phyloP scores from a whole-genome alignment of 2,329 filamentous ascomycete genomes.

The Sarocladium brachiariae region DNA sequence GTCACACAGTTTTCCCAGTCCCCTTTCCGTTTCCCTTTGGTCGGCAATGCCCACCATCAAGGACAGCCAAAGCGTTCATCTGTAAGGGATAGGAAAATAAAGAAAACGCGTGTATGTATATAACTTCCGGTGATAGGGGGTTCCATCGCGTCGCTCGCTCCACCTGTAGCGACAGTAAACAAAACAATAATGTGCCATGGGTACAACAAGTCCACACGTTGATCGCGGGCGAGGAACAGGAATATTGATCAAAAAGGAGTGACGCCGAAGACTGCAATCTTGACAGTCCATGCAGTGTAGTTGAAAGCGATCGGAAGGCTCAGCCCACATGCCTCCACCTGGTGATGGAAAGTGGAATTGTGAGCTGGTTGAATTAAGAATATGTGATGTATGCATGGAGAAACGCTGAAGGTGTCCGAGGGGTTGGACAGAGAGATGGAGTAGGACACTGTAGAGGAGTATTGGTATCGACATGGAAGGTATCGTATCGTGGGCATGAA shows the following conservation, averaged over 20 bases:
- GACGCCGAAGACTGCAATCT: constrained; percentile 3
- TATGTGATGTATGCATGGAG: not conserved
- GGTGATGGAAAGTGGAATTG: not conserved
- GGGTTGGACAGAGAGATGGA: not conserved
- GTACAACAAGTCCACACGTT: constrained; percentile 3
- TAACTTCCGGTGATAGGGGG: not conserved
- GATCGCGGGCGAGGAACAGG: not conserved
- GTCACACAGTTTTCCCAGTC: not conserved
- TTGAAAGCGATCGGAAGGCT: constrained; percentile 4
- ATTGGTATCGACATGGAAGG: not conserved
- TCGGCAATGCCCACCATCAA: not conserved
- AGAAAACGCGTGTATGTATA: not conserved
- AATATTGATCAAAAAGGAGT: constrained; percentile 5
- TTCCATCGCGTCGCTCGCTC: not conserved
- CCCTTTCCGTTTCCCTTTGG: not conserved
- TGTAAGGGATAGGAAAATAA: not conserved
- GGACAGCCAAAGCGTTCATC: not conserved
- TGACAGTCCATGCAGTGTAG: constrained; percentile 7
- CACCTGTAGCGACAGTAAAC: not conserved
- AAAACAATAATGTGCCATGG: not conserved
- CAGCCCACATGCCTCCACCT: not conserved
- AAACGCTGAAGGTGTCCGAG: not conserved
- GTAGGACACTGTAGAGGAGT: not conserved
- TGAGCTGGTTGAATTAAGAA: constrained; percentile 1
- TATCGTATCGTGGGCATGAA: not conserved